Base-by-base conservation (phyloP, 1,284 basidiomycete species). In the Puccinia brachypodii region DNA sequence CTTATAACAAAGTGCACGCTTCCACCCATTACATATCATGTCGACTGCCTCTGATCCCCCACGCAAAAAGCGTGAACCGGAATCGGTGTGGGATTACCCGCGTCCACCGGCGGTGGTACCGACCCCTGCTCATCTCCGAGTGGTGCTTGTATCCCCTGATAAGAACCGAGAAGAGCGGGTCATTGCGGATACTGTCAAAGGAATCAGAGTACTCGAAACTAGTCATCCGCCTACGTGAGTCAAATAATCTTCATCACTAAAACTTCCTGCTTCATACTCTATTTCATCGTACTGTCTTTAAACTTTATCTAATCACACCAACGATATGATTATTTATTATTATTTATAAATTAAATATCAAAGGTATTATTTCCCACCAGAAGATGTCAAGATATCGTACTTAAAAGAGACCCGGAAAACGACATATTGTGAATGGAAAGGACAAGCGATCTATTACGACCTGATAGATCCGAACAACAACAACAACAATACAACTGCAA, bases 391-490 rank as follows among this genome's bases (percentile, higher is more conserved):
- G 64, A 75, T 40, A 28, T 81, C 60, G 33, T 79, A 83, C 33
- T 77, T 85, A 28, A 82, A 85, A 66, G 81, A 81, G 33, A 84
- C 83, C 42, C 83, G 85, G n/a, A 79, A 84, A n/a, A 62, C 82
- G 58, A 86, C 85, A 40, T 83, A 84, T 84, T 86, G 85, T 83
- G 85, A 86, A 71, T 86, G 85, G 85, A 86, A 86, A 82, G 85
- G 56, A 0, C 83, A 82, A 83, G 85, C 85, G 13, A 76, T 79
- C 3, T 86, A 86, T 76, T 84, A 85, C 72, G 85, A 86, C 44
- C 81, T 85, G 36, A 4, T 19, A 1, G 25, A 82, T 83, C 56
- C 83, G 81, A 38, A 82, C 80, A 1, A 82, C 83, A 33, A 76
- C 83, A 50, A n/a, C 44, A 83, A 84, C 36, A n/a, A n/a, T n/a